These are phyloP conservation scores for Hyaloraphidium curvatum DNA, from an alignment of 192 early-diverging fungal genomes.

Conservation along the genomic window DNA sequence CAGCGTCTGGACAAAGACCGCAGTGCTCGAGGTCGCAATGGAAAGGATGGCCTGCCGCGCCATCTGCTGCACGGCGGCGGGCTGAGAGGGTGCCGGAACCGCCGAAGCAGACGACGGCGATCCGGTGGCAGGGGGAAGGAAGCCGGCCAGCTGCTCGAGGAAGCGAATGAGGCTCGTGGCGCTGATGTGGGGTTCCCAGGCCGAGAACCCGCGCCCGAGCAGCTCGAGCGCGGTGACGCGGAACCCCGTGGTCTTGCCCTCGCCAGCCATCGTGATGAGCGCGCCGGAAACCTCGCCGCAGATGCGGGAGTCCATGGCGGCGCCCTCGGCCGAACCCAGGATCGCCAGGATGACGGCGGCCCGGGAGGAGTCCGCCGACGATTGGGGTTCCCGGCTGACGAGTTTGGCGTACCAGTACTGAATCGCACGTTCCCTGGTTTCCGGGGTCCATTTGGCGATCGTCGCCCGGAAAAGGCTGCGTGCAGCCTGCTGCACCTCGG, in stretches of 20 bases:
- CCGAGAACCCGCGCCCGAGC: conserved; percentile 44
- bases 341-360: conserved; percentile 58
- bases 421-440: conserved; percentile 16
- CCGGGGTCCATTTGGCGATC: conserved; percentile 23
- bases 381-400: conserved; percentile 17
- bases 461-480: conserved; percentile 31
- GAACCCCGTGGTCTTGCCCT: conserved; percentile 27
- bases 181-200: conserved; percentile 61
- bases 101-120: not conserved
- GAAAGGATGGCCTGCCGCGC: conserved; percentile 52
- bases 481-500: conserved; percentile 44
- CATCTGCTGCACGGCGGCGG: conserved; percentile 21
- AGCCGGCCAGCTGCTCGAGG: not conserved
- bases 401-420: not conserved
- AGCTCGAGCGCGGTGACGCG: conserved; percentile 48
- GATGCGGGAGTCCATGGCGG: conserved; percentile 23
- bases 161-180: conserved; percentile 12
- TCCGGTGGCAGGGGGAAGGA: not conserved
- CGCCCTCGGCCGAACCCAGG: conserved; percentile 32
- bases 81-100: not conserved
- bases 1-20: conserved; percentile 49
- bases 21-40: conserved; percentile 41
- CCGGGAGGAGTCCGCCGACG: conserved; percentile 26
- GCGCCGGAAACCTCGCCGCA: conserved; percentile 10
- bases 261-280: conserved; percentile 38